phyloP scores from a whole-genome alignment of 192 early-diverging fungal species.

The Coemansia furcata region DNA sequence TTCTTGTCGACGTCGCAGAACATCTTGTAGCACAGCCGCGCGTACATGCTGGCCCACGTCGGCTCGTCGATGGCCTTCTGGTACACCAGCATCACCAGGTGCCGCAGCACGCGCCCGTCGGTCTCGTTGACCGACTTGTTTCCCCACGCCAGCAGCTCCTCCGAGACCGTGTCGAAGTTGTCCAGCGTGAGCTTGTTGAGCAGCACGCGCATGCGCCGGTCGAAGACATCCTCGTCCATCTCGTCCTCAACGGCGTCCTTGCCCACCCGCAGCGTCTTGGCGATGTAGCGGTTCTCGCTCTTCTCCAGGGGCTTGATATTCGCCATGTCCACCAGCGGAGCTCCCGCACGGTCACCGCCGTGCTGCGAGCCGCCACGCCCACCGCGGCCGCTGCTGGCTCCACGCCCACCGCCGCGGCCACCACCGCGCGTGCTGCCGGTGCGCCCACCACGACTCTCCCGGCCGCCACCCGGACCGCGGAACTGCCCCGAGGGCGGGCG shows the following conservation, averaged over 20 bases:
- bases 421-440: constrained; percentile 51
- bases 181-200: constrained; percentile 98
- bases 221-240: constrained; percentile 59
- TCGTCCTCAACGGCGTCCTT: constrained; percentile 53
- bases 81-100: constrained; percentile 84
- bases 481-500: constrained; percentile 49
- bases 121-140: constrained; percentile 66
- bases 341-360: constrained; percentile 26
- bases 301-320: constrained; percentile 78
- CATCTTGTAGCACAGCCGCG: constrained; percentile 78
- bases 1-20: constrained; percentile 64
- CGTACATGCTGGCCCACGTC: constrained; percentile 89
- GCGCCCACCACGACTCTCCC: constrained; percentile 59
- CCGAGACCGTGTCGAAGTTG: constrained; percentile 84
- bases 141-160: constrained; percentile 78
- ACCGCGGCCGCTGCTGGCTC: constrained; percentile 26
- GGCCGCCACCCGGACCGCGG: constrained; percentile 53
- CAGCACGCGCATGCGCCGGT: constrained; percentile 81
- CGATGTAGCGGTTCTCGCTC: constrained; percentile 79
- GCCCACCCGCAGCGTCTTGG: constrained; percentile 24
- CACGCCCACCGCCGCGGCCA: constrained; percentile 57
- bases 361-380: constrained; percentile 54
- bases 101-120: constrained; percentile 71
- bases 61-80: constrained; percentile 96
- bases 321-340: constrained; percentile 27